These are phyloP conservation scores for Ophiostoma australiae DNA, from an alignment of 2,329 filamentous ascomycete genomes.

Conservation along the genomic window DNA sequence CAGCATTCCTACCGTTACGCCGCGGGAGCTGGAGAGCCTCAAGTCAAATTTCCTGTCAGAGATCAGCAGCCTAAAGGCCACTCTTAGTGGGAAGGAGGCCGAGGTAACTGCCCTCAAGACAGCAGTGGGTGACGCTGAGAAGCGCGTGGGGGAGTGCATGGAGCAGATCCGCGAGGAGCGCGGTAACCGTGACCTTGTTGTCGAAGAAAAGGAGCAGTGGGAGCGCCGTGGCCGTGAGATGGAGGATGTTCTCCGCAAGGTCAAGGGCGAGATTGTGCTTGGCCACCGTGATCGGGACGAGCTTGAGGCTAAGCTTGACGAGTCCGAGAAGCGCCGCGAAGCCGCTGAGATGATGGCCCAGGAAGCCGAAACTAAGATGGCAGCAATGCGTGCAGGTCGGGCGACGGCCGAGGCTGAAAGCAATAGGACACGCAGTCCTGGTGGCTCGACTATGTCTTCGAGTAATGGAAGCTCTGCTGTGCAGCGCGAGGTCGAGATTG, in stretches of 20 bases:
- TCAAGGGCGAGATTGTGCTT: conserved; percentile 74
- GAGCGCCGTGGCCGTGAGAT: conserved; percentile 81
- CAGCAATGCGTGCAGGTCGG: conserved; percentile 63
- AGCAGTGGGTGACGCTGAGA: conserved; percentile 84
- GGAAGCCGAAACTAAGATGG: conserved; percentile 70
- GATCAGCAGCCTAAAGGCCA: conserved; percentile 89
- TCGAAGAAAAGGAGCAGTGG: conserved; percentile 74
- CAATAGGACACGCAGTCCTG: conserved; percentile 14
- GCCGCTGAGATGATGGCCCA: conserved; percentile 71
- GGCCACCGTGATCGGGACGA: conserved; percentile 77
- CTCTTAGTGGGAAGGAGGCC: conserved; percentile 85
- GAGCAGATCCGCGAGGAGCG: conserved; percentile 78
- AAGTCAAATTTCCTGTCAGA: conserved; percentile 89
- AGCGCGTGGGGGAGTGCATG: conserved; percentile 79
- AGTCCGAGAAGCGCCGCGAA: conserved; percentile 68
- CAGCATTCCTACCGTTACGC: conserved; percentile 83
- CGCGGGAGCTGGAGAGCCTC: conserved; percentile 84
- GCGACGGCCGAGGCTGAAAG: conserved; percentile 32
- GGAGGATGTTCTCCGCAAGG: conserved; percentile 71
- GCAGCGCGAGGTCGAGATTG: conserved; percentile 68
- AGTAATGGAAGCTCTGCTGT: conserved; percentile 2
- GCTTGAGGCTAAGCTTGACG: conserved; percentile 68
- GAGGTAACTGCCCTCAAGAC: conserved; percentile 83
- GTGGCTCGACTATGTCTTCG: conserved; percentile 42
- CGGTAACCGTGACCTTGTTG: conserved; percentile 62